These are phyloP conservation scores for Gilbertella persicaria DNA, from an alignment of 371 early-diverging fungal species.

Conservation along the genomic window DNA sequence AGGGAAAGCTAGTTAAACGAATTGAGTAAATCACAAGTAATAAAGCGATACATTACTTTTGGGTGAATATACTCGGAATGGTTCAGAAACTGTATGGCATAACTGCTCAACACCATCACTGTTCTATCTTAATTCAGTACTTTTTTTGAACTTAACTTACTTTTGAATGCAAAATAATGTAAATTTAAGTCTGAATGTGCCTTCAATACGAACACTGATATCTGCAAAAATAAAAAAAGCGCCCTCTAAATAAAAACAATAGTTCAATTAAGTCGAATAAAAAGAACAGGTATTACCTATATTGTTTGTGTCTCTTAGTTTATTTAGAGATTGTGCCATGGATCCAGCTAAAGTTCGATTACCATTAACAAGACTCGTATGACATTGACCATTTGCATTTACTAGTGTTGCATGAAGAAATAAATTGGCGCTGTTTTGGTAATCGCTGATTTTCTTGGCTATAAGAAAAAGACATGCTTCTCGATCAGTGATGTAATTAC, in stretches of 20 bases:
- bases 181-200: constrained; percentile 85
- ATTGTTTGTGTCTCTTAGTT: constrained; percentile 45
- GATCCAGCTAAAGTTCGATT: constrained; percentile 50
- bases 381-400: constrained; percentile 27
- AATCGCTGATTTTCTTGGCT: too few species aligned
- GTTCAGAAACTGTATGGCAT: constrained; percentile 50
- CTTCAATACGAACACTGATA: constrained; percentile 89
- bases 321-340: constrained; percentile 53
- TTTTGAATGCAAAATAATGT: constrained; percentile 86
- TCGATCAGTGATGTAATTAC: constrained; percentile 19
- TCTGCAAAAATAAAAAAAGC: constrained; percentile 95
- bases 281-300: constrained; percentile 26
- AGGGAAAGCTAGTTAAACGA: constrained; percentile 82
- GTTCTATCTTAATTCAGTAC: background rate
- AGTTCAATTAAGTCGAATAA: background rate
- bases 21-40: constrained; percentile 3
- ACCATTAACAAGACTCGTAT: constrained; percentile 39
- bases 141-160: constrained; percentile 32
- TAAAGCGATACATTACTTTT: constrained; percentile 8
- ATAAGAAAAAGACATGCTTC: too few species aligned
- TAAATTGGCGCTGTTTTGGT: constrained; percentile 34
- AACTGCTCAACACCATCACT: constrained; percentile 28
- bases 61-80: constrained; percentile 21
- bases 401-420: constrained; percentile 48
- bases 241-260: constrained; percentile 60